phyloP scores from a whole-genome alignment of 148 eudicot genomes.

The Vaccinium macrocarpon region DNA sequence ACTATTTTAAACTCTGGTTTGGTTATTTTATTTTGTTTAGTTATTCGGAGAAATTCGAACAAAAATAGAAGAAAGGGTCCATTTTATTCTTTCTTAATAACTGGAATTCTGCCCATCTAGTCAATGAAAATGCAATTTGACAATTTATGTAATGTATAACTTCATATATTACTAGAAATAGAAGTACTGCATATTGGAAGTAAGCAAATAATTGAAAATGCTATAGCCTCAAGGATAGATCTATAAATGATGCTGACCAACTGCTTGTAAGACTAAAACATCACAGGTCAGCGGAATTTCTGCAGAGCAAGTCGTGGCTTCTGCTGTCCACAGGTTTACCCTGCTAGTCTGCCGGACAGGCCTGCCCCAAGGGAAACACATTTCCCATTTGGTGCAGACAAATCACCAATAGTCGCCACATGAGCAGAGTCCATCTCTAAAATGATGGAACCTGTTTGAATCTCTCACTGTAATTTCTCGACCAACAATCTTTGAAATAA shows the following conservation, averaged over 20 bases:
- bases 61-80: neutral
- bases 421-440: conserved; percentile 60
- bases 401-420: conserved; percentile 78
- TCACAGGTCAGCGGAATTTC: neutral
- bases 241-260: neutral
- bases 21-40: neutral
- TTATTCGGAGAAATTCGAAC: neutral
- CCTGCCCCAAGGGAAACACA: neutral
- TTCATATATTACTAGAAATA: neutral
- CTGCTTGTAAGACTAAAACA: neutral
- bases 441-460: conserved; percentile 83
- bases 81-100: neutral
- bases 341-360: neutral
- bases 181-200: neutral
- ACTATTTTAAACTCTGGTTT: neutral
- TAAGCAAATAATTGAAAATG: neutral
- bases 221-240: neutral
- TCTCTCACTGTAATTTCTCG: conserved; percentile 80
- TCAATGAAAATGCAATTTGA: neutral
- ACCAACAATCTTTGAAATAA: conserved; percentile 62
- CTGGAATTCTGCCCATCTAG: neutral
- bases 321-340: neutral
- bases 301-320: neutral
- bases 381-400: neutral
- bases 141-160: neutral